These are phyloP conservation scores for Vigna trinervia DNA, from an alignment of 306 rosid genomes.

Conservation along the genomic window DNA sequence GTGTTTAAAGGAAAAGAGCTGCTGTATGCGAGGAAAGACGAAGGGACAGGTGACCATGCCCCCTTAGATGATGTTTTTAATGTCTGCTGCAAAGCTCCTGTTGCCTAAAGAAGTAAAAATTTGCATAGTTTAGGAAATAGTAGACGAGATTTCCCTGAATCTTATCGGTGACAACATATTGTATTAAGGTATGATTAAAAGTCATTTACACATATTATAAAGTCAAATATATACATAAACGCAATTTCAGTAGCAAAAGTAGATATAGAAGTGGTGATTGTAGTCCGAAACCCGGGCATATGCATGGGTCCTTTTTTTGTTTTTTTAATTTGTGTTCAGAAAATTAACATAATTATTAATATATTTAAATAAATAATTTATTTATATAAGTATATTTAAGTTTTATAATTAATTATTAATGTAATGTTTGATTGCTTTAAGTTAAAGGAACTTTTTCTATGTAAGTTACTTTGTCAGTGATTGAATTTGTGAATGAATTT, in stretches of 20 bases:
- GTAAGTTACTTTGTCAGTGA: too few relatives aligned
- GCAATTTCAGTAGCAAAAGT: neutral
- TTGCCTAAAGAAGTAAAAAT: conserved; percentile 42
- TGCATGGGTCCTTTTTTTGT: too few relatives aligned
- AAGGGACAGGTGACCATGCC: conserved; percentile 95
- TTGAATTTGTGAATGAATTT: too few relatives aligned
- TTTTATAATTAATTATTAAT: too few relatives aligned
- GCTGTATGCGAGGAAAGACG: conserved; percentile 84
- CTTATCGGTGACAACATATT: conserved; percentile 14
- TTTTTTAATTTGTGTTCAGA: too few relatives aligned
- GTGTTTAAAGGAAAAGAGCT: conserved; percentile 81
- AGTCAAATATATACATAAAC: neutral
- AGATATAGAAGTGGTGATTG: neutral
- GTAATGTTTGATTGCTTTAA: too few relatives aligned
- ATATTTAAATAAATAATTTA: too few relatives aligned
- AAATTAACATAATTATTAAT: too few relatives aligned
- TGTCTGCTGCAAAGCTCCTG: conserved; percentile 62
- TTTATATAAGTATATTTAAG: too few relatives aligned
- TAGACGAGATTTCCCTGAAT: neutral
- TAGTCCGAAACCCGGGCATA: too few relatives aligned
- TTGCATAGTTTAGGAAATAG: neutral
- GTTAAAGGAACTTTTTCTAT: too few relatives aligned
- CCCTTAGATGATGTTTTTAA: conserved; percentile 72
- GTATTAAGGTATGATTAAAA: neutral
- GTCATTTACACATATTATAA: neutral